Conservation (phyloP, 129 eudicot genomes). For the Helianthus annuus region DNA sequence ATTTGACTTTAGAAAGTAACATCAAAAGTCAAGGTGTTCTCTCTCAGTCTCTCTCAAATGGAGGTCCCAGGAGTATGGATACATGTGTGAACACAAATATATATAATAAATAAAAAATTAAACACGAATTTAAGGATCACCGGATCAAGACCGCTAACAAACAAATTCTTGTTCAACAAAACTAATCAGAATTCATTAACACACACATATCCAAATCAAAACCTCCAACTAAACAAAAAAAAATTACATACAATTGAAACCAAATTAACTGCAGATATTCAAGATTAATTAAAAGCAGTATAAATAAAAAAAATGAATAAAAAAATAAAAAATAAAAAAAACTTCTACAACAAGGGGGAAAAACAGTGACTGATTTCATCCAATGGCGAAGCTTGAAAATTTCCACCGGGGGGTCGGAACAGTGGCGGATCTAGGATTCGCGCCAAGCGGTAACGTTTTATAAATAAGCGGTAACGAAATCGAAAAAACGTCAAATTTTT, state of each 20-base stretch:
- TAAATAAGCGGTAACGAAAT: too few species aligned
- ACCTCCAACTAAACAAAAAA: neutral
- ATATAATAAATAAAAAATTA: neutral
- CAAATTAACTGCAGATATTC: neutral
- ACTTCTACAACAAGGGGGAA: too few species aligned
- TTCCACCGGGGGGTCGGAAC: too few species aligned
- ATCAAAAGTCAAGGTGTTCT: slow-evolving; percentile 26
- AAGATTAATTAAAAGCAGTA: neutral
- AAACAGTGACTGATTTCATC: too few species aligned
- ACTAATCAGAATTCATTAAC: slow-evolving; percentile 16
- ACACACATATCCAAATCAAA: neutral
- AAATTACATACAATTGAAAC: slow-evolving; percentile 7
- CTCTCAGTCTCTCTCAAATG: neutral
- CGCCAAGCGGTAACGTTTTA: too few species aligned
- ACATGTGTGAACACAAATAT: neutral
- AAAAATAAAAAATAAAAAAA: neutral
- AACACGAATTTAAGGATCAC: neutral
- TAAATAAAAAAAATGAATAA: neutral
- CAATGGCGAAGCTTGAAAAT: too few species aligned
- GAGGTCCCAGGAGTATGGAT: neutral
- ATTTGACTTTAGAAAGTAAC: slow-evolving; percentile 8
- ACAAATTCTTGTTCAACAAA: neutral
- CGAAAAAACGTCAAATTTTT: too few species aligned
- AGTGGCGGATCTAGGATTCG: too few species aligned
- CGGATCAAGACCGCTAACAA: slow-evolving; percentile 8